Base-by-base conservation (phyloP, 352 stramenopile genomes). In the Saprolegnia parasitica region DNA sequence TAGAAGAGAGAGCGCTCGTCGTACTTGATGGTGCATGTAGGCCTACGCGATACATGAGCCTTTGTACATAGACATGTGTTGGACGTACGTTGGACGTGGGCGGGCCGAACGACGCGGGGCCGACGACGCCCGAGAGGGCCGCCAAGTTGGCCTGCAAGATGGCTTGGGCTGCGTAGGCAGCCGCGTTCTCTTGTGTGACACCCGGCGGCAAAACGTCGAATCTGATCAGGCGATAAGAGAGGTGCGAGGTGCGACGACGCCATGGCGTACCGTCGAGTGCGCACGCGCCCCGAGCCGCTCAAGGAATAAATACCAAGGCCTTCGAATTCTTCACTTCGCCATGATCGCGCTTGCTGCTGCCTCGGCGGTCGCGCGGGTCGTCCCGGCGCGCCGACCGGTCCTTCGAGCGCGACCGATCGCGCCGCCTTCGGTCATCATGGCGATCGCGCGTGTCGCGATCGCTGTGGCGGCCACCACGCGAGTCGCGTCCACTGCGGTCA, bases 121-220 rank as follows among this genome's bases (percentile, higher is more conserved):
- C 86, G 1, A 90, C 83, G 24, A 81, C 76, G 4, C 83, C 83
- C 0, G 81, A 83, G 15, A 90, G 75, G 52, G 81, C 76, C 29
- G 80, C 81, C 80, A 94, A 86, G 71, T 90, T 94, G 65, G 91
- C 84, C 76, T 94, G 84, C 58, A 94, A 57, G 61, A 94, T 94
- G 13, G 81, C 83, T 64, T 94, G 84, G n/a, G 86, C 86, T 8
- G 86, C 86, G 64, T 89, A 94, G 15, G 86, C 84, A 2, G 86
- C 86, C 13, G 86, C 86, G 57, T 91, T 94, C 63, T 94, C 84
- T 18, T 92, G 81, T 13, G 84, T 94, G 9, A 94, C 86, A 37
- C 86, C 86, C 3, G 86, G 83, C 50, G 86, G 86, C 1, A 80
- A 78, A 73, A 94, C 83, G 68, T 94, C 86, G 75, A 94, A 94